phyloP scores from a whole-genome alignment of 2,329 filamentous ascomycete genomes.

The Zymoseptoria ardabiliae region DNA sequence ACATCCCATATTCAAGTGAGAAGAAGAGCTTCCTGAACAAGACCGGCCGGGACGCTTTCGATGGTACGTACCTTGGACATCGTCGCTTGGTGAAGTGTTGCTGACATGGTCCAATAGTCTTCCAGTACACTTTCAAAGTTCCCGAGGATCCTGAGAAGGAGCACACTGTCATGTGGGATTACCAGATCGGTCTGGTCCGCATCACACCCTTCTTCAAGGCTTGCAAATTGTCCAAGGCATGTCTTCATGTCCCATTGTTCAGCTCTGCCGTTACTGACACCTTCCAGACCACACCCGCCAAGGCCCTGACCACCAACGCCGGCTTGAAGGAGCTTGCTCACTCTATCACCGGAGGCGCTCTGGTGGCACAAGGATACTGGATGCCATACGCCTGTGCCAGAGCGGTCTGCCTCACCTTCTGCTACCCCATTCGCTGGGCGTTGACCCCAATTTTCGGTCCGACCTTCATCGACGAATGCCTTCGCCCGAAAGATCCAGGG shows the following conservation, averaged over 20 bases:
- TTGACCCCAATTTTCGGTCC: constrained; percentile 86
- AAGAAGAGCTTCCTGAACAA: constrained; percentile 84
- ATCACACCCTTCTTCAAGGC: constrained; percentile 95
- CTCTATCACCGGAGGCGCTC: constrained; percentile 87
- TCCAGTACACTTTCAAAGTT: constrained; percentile 73
- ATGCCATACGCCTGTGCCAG: constrained; percentile 83
- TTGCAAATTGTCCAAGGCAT: constrained; percentile 76
- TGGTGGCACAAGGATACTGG: constrained; percentile 95
- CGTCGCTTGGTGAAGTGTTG: not conserved
- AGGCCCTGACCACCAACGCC: constrained; percentile 61
- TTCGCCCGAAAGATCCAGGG: constrained; percentile 52
- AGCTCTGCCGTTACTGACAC: constrained; percentile 7
- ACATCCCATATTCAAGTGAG: constrained; percentile 90
- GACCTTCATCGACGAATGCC: constrained; percentile 67
- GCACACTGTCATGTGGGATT: constrained; percentile 84
- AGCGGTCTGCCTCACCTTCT: constrained; percentile 85
- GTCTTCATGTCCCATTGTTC: constrained; percentile 14
- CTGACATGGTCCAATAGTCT: constrained; percentile 47
- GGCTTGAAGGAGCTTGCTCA: constrained; percentile 85
- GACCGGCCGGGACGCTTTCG: constrained; percentile 80
- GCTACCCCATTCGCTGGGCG: constrained; percentile 72
- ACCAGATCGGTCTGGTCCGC: constrained; percentile 85
- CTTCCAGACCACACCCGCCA: constrained; percentile 73
- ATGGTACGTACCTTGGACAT: constrained; percentile 53
- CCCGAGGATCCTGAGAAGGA: constrained; percentile 53